Conservation (phyloP, 2,329 filamentous ascomycete species). For the Alternaria brassicicola region DNA sequence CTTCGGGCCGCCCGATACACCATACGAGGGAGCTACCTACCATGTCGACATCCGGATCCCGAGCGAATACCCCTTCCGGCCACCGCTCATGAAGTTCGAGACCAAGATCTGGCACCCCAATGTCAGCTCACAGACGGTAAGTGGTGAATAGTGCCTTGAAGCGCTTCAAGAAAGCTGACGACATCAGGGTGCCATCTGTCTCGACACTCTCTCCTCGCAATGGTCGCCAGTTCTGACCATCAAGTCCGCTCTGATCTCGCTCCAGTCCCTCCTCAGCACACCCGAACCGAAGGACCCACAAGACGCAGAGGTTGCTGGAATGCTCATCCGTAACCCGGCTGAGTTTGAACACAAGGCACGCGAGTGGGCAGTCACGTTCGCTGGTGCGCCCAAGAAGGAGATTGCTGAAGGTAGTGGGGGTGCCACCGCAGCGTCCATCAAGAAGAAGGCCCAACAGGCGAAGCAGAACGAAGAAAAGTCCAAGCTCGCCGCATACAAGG, state of each 20-base stretch:
- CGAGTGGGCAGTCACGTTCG: slow-evolving; percentile 87
- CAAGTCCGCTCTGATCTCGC: slow-evolving; percentile 89
- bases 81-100: slow-evolving; percentile 86
- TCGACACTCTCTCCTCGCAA: slow-evolving; percentile 85
- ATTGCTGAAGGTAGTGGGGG: slow-evolving; percentile 61
- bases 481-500: slow-evolving; percentile 70
- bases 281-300: slow-evolving; percentile 97
- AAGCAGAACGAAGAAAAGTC: slow-evolving; percentile 65
- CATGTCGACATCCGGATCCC: slow-evolving; percentile 86
- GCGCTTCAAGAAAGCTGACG: slow-evolving; percentile 25
- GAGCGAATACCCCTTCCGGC: slow-evolving; percentile 88
- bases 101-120: slow-evolving; percentile 99
- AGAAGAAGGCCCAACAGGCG: slow-evolving; percentile 59
- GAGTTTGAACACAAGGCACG: slow-evolving; percentile 82
- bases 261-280: slow-evolving; percentile 89
- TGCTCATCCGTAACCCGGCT: slow-evolving; percentile 80
- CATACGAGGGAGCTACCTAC: slow-evolving; percentile 87
- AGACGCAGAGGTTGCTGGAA: slow-evolving; percentile 91
- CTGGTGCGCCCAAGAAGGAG: slow-evolving; percentile 70
- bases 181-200: slow-evolving; percentile 88
- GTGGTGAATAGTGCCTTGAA: slow-evolving; percentile 38
- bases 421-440: slow-evolving; percentile 60
- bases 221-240: slow-evolving; percentile 98
- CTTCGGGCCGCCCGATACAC: slow-evolving; percentile 85
- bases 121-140: slow-evolving; percentile 88